Evolutionary conservation across 164 flowering plant species (phyloP), one percentile per base, ranked within the genome.

Genomic region (Stephania cephalantha): DNA sequence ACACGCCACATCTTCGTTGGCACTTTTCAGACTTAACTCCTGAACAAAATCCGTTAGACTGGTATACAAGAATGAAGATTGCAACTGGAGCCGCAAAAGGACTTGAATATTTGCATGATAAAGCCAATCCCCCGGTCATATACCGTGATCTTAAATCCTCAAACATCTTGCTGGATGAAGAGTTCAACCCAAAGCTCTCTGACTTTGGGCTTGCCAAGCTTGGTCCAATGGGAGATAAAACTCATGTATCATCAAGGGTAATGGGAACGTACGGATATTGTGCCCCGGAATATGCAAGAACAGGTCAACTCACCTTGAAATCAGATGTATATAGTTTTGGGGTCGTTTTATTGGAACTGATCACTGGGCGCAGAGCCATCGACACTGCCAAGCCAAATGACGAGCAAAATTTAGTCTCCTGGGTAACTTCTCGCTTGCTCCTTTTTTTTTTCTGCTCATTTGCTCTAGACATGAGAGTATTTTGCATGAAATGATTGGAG

Each of bases 301-400:
- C 83, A 7, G 89, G 88, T 69, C 76, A 87, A 53, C 84, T 90
- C 50, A 87, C 92, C 1, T 5, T 84, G 67, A 87, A 87, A 71
- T 86, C 94, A 11, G 91, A 90, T 79, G 88, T 90, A 0, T 90
- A 86, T 74, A 89, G 92, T 74, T 90, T 88, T 75, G 92, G 94
- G 69, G 91, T 90, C 63, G 86, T 90, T 75, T 46, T 90, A 18
- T 75, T 90, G 58, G 94, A 90, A 75, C 82, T 90, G 67, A 86
- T 90, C 52, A 85, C 94, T 1, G 94, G 94, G 17, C 80, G 89
- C 76, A 84, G 87, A 82, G 94, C 87, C 29, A 74, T 90, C 31
- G 94, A 90, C 81, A 85, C 89, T n/a, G 85, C 91, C 13, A 84
- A 76, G 77, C 86, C 86, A 31, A 76, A 35, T 4, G 86, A 85